These are phyloP conservation scores for Cladosporium velox DNA, from an alignment of 2,329 filamentous ascomycete species.

Conservation along the genomic window DNA sequence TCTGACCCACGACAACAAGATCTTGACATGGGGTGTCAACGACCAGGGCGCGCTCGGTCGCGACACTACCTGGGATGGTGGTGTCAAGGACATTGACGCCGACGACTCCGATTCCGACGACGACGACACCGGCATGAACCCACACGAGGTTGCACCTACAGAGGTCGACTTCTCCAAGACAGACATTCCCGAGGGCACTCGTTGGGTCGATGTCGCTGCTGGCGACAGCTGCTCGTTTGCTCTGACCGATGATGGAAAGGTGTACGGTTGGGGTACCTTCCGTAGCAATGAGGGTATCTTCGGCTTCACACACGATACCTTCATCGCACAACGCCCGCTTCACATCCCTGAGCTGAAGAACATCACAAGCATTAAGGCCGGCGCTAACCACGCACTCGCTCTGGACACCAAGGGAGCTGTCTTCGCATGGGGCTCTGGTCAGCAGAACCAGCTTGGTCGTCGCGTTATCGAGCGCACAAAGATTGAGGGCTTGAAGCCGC, in stretches of 20 bases:
- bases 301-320: conserved; percentile 60
- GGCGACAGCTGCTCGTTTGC: conserved; percentile 76
- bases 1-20: conserved; percentile 76
- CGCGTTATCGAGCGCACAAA: conserved; percentile 62
- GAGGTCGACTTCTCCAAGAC: conserved; percentile 37
- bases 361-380: conserved; percentile 64
- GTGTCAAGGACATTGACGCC: conserved; percentile 55
- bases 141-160: conserved; percentile 68
- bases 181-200: conserved; percentile 56
- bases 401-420: conserved; percentile 66
- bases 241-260: conserved; percentile 70
- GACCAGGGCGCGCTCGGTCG: conserved; percentile 80
- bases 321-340: conserved; percentile 54
- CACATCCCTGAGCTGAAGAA: conserved; percentile 66
- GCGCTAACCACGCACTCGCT: conserved; percentile 71
- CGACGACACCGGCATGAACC: conserved; percentile 67
- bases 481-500: conserved; percentile 56
- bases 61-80: conserved; percentile 69
- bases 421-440: conserved; percentile 70
- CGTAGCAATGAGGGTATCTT: conserved; percentile 67
- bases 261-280: conserved; percentile 86
- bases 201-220: conserved; percentile 68
- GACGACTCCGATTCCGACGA: conserved; percentile 57
- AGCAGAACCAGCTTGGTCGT: conserved; percentile 70
- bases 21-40: conserved; percentile 86